Evolutionary conservation across 441 rosid species (phyloP).

Genomic region (Populus hybrid): DNA sequence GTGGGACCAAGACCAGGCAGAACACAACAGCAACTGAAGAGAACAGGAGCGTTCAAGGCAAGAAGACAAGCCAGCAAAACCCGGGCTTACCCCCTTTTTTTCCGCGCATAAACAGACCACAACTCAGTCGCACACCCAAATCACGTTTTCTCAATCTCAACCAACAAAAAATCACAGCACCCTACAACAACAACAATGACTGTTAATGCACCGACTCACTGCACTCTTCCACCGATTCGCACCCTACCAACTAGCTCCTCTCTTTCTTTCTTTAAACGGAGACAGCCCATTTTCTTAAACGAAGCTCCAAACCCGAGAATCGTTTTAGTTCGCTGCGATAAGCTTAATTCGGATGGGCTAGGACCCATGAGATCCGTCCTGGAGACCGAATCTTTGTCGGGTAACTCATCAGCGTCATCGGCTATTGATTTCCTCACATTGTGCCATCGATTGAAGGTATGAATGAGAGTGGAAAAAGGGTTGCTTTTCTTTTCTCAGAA

Average conservation of each 20-base stretch:
- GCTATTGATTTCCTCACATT: constrained; percentile 84
- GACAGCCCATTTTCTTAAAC: constrained; percentile 21
- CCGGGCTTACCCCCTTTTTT: not conserved
- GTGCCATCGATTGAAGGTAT: constrained; percentile 85
- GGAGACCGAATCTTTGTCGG: constrained; percentile 26
- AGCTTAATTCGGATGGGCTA: constrained; percentile 31
- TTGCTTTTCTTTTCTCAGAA: not conserved
- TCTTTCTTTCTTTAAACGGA: constrained; percentile 23
- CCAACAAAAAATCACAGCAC: not conserved
- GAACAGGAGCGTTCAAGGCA: not conserved
- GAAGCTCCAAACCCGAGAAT: constrained; percentile 34
- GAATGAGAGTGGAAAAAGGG: not conserved
- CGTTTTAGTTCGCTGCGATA: constrained; percentile 43
- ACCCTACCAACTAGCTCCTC: constrained; percentile 25
- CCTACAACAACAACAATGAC: constrained; percentile 31
- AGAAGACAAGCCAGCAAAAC: not conserved
- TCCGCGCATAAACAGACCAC: not conserved
- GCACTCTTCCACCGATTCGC: constrained; percentile 29
- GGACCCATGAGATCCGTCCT: constrained; percentile 20
- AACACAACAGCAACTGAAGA: not conserved
- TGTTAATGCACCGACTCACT: constrained; percentile 33
- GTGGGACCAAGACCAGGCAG: not conserved
- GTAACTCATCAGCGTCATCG: constrained; percentile 46
- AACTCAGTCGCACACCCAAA: not conserved
- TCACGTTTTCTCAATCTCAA: not conserved